phyloP scores from a whole-genome alignment of 306 rosid species.

The Gleditsia sinensis region DNA sequence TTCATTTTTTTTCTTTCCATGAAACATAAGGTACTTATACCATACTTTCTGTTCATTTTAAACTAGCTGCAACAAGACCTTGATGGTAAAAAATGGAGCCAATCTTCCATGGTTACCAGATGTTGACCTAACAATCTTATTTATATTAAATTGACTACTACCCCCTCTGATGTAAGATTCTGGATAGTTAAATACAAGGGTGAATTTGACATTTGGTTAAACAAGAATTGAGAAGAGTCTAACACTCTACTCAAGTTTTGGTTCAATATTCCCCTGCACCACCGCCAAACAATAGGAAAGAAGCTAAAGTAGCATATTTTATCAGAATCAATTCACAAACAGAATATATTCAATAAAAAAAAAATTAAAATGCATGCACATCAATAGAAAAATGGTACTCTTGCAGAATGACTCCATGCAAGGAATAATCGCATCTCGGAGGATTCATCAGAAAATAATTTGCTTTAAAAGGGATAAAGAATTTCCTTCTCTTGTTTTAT shows the following conservation, averaged over 20 bases:
- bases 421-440: neutral
- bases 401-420: neutral
- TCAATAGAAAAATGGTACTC: neutral
- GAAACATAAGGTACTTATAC: neutral
- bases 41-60: too few species aligned
- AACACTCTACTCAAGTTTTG: neutral
- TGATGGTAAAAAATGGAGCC: neutral
- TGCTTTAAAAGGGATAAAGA: neutral
- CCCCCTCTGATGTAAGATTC: neutral
- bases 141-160: neutral
- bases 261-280: neutral
- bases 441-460: neutral
- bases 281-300: neutral
- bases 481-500: neutral
- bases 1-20: neutral
- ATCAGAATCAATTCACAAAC: constrained; percentile 14
- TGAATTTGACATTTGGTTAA: neutral
- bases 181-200: neutral
- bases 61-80: neutral
- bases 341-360: constrained; percentile 1
- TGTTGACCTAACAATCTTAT: neutral
- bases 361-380: neutral
- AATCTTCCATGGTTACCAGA: neutral
- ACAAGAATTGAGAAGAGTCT: neutral
- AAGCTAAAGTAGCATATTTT: neutral